Base-by-base conservation (phyloP, 495 filamentous ascomycete genomes). In the Endocarpon pusillum region DNA sequence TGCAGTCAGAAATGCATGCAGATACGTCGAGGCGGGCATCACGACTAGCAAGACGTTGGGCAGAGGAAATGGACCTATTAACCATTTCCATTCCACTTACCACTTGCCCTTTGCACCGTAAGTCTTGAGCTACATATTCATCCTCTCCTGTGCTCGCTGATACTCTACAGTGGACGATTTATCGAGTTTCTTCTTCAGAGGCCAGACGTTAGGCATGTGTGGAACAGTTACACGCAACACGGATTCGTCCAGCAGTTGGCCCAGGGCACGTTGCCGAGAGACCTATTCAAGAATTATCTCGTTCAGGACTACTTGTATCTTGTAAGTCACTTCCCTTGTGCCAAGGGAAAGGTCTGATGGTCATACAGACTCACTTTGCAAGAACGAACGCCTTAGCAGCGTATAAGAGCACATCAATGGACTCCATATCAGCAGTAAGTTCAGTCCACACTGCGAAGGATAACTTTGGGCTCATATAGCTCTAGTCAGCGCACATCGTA, bases 271-370 rank as follows among this genome's bases (percentile, higher is more conserved):
- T 61, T 94, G 24, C 73, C 76, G 1, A 34, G 72, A 1, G 71
- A 78, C 29, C 67, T 64, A 3, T 93, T 93, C 58, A 84, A 84
- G 51, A 62, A 77, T 31, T 94, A 93, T 45, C 61, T 94, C 26
- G 64, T 86, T 16, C 85, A 94, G 44, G 85, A 93, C 49, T 93
- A 93, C 51, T 57, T 92, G 20, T 94, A 83, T 44, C 60, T 94
- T 15, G 80, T 91, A 36, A 42, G 58, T 46, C 3, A n/a, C 34
- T 30, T 36, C 36, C 24, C 1, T 34, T 19, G 22, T 9, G 3
- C 19, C 22, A 15, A 7, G 10, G 12, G 19, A n/a, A 4, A 21
- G 28, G 33, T 3, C 26, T 17, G 21, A 36, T 16, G 12, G 12
- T 2, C 21, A 31, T 16, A 9, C 37, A 85, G 80, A 65, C 81